Base-by-base conservation (phyloP, 2,329 filamentous ascomycete species). In the Nigrograna mackinnonii region DNA sequence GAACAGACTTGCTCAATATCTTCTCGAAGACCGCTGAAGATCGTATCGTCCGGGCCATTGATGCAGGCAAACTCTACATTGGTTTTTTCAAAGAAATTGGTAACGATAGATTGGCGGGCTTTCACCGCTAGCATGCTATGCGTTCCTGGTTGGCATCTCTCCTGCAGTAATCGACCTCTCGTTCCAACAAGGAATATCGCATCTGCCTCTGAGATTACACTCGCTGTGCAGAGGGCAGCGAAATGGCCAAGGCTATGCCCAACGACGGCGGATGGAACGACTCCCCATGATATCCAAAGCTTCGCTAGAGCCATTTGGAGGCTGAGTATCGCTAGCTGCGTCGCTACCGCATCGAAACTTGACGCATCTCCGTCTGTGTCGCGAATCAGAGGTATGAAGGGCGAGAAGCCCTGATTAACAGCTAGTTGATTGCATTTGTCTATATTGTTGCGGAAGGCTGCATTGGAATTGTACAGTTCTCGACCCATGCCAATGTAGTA, bases 281-380 rank as follows among this genome's bases (percentile, higher is more conserved):
- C 32, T 4, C 53, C 53, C n/a, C 22, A 43, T 2, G 44, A 47
- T 2, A 7, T 19, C 57, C 55, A 59, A 4, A 47, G 35, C 2
- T 33, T 31, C 1, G 37, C 28, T 5, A 62, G 40, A 0, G 55
- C 59, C 19, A 79, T 73, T 48, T 78, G 58, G 1, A 72, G 41
- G 35, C 58, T 68, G 3, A 67, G 58, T 2, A 66, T 48, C 1
- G 67, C 72, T 2, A 78, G 56, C 39, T 78, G 75, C 5, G 52
- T 51, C 11, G 47, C 13, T n/a, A n/a, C n/a, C n/a, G n/a, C n/a
- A n/a, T n/a, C n/a, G n/a, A n/a, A n/a, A n/a, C n/a, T n/a, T n/a
- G n/a, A n/a, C n/a, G n/a, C n/a, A n/a, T n/a, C n/a, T n/a, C n/a
- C n/a, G n/a, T n/a, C n/a, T n/a, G n/a, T n/a, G n/a, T n/a, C n/a